These are phyloP conservation scores for Triangularia setosa DNA, from an alignment of 2,329 filamentous ascomycete genomes.

Conservation along the genomic window DNA sequence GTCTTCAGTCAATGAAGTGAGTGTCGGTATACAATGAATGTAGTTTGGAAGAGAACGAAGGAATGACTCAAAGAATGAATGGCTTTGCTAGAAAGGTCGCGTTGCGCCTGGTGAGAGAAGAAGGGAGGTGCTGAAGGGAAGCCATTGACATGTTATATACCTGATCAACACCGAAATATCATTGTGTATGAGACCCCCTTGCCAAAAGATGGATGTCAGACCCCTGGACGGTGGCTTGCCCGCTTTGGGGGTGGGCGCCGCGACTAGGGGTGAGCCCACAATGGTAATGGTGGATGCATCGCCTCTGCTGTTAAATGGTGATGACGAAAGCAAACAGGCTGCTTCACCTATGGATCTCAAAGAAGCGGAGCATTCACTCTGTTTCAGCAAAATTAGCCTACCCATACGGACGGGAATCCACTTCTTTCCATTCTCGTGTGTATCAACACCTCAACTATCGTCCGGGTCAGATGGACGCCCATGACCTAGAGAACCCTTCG, in stretches of 20 bases:
- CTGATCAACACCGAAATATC: background rate
- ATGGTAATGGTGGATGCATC: conserved; percentile 5
- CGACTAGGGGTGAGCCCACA: conserved; percentile 4
- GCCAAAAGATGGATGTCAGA: background rate
- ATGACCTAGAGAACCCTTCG: background rate
- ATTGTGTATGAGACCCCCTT: background rate
- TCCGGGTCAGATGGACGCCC: background rate
- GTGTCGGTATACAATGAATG: conserved; percentile 18
- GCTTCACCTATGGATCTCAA: background rate
- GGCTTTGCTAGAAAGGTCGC: conserved; percentile 20
- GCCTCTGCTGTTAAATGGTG: conserved; percentile 4
- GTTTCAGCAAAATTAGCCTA: conserved; percentile 25
- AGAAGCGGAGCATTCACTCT: background rate
- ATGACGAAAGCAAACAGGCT: conserved; percentile 3
- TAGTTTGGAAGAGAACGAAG: conserved; percentile 14
- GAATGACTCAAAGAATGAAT: conserved; percentile 13
- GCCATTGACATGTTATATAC: conserved; percentile 15
- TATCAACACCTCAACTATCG: background rate
- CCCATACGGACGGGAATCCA: background rate
- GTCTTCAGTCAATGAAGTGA: conserved; percentile 28
- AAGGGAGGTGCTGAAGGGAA: background rate
- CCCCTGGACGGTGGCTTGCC: conserved; percentile 5
- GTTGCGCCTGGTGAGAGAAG: conserved; percentile 21
- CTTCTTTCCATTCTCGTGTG: background rate
- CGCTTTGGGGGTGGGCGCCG: conserved; percentile 3